Base-by-base conservation (phyloP, 495 filamentous ascomycete genomes). In the Aspergillus funiculosus region DNA sequence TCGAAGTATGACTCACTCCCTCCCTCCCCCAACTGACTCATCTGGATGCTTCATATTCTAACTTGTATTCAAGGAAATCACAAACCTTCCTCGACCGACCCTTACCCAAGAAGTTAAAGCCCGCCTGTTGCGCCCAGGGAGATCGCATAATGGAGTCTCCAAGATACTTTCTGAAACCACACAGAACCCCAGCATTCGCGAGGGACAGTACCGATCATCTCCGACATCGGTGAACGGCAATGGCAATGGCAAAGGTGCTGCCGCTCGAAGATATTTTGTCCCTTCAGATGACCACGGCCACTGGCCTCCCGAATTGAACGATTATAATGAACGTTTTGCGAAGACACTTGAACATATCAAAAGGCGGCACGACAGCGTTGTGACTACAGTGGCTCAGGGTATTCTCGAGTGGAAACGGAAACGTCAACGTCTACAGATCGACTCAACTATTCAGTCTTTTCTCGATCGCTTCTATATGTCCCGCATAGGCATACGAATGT, bases 391-490 rank as follows among this genome's bases (percentile, higher is more conserved):
- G 35, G 92, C 92, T 6, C 94, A 97, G 67, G 92, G 92, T 37
- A 95, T 98, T 51, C 74, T 95, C 37, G 92, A 98, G 68, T 98
- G 94, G 74, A 98, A 98, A 68, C 86, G 92, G 31, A 92, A 83
- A 59, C 81, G 88, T 44, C 92, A 98, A 72, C 80, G 92, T 31
- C 91, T 97, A 85, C 94, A 97, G 61, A 98, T 98, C 59, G 92
- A 97, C 68, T 82, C 87, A 44, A 92, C 88, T 42, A 95, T 98
- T 39, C 92, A 98, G 61, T 79, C 84, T 39, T 98, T 98, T 69
- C 81, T 98, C 44, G 92, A 98, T 68, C 86, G 92, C 39, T 98
- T 98, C 62, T 98, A 98, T 72, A 98, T 98, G 92, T 95, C 89
- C 25, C 89, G 92, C n/a, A 98, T 98, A 51, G 92, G 92, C 51